These are phyloP conservation scores for Biscogniauxia marginata DNA, from an alignment of 2,329 filamentous ascomycete species.

Conservation along the genomic window DNA sequence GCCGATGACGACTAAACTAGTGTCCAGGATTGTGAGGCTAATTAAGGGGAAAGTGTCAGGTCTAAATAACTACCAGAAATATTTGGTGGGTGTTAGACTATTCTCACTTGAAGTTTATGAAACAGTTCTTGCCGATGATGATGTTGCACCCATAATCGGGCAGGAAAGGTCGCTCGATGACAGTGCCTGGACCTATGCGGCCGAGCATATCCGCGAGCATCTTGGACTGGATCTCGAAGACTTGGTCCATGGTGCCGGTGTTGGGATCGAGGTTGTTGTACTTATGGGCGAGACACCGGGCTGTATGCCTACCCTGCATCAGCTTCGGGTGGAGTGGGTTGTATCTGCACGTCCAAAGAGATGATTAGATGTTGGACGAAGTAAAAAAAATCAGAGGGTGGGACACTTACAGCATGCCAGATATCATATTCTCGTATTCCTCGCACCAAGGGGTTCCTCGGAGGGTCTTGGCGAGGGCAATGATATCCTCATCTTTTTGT, in stretches of 20 bases:
- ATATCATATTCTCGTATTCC: constrained; percentile 65
- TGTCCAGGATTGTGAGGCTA: constrained; percentile 67
- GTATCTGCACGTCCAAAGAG: too few relatives aligned
- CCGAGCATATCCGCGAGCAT: constrained; percentile 51
- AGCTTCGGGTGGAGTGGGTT: constrained; percentile 49
- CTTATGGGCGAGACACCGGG: constrained; percentile 54
- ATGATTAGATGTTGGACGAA: too few relatives aligned
- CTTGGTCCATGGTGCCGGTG: constrained; percentile 41
- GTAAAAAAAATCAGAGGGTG: not conserved
- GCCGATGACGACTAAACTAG: constrained; percentile 68
- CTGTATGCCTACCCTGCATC: constrained; percentile 49
- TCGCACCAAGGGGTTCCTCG: constrained; percentile 33
- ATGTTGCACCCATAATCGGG: constrained; percentile 69
- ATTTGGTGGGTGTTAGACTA: too few relatives aligned
- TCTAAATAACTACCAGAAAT: too few relatives aligned
- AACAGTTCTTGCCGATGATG: constrained; percentile 60
- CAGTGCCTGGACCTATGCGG: constrained; percentile 48
- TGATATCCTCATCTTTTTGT: not conserved
- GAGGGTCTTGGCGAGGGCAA: constrained; percentile 7
- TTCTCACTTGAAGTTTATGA: constrained; percentile 57
- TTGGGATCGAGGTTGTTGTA: constrained; percentile 58
- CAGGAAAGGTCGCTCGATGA: constrained; percentile 60
- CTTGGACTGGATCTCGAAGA: constrained; percentile 39
- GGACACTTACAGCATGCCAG: constrained; percentile 56
- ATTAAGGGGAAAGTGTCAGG: too few relatives aligned